These are phyloP conservation scores for Cryptococcus maquisensis DNA, from an alignment of 1,284 basidiomycete species.

Conservation along the genomic window DNA sequence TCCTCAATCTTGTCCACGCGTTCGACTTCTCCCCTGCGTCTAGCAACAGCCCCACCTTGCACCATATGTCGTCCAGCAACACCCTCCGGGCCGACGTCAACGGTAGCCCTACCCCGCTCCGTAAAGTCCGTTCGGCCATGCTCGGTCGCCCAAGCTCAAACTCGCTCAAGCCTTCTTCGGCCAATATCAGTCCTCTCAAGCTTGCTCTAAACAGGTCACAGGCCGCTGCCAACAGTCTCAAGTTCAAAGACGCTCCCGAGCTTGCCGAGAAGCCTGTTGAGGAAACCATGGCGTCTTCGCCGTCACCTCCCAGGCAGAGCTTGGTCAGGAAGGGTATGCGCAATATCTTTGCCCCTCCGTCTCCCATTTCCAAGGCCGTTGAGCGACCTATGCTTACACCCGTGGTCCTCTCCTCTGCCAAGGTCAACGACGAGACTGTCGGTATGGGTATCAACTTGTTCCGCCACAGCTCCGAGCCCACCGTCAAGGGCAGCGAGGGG, in stretches of 20 bases:
- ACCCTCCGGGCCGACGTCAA: constrained; percentile 19
- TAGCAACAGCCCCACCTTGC: constrained; percentile 9
- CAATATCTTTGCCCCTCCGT: constrained; percentile 38
- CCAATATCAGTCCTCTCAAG: constrained; percentile 28
- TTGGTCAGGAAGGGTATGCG: constrained; percentile 36
- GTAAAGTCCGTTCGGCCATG: constrained; percentile 23
- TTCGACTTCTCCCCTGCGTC: constrained; percentile 28
- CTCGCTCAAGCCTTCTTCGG: constrained; percentile 19
- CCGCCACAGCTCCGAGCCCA: constrained; percentile 2
- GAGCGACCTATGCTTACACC: background rate
- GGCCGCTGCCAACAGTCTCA: constrained; percentile 1
- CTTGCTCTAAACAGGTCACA: constrained; percentile 29
- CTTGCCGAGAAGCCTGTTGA: background rate
- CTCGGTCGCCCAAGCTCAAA: constrained; percentile 16
- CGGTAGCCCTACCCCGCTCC: constrained; percentile 31
- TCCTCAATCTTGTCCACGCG: constrained; percentile 24
- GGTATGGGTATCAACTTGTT: constrained; percentile 4
- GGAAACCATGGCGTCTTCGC: background rate
- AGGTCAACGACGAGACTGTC: constrained; percentile 11
- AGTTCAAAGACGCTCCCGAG: background rate
- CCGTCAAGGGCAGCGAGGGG: constrained; percentile 2
- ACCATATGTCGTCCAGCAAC: constrained; percentile 14
- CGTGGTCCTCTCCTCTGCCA: background rate
- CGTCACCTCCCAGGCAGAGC: constrained; percentile 18
- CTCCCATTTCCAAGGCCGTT: constrained; percentile 14